Evolutionary conservation across 345 rosid species (phyloP).

Genomic region (Linum usitatissimum): DNA sequence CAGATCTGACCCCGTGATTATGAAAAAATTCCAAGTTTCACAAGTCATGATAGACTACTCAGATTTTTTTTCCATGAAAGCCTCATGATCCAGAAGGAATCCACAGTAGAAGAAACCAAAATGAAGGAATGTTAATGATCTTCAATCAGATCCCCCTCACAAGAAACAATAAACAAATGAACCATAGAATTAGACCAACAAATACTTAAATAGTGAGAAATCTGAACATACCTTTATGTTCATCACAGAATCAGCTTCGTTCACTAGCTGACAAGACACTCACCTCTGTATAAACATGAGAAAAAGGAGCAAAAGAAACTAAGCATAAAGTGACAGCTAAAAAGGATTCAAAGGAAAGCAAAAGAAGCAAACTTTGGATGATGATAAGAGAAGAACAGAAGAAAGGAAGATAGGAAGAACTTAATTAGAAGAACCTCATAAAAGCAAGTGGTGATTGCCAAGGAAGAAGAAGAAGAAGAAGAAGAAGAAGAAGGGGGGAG

Average conservation of each 20-base stretch:
- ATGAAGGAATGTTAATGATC: slow-evolving; percentile 21
- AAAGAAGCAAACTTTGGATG: neutral
- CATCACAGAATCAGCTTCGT: slow-evolving; percentile 4
- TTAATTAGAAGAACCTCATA: neutral
- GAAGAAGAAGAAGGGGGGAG: slow-evolving; percentile 6
- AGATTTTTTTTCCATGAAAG: neutral
- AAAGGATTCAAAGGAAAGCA: neutral
- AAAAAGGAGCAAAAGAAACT: neutral
- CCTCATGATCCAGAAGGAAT: neutral
- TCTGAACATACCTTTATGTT: slow-evolving; percentile 9
- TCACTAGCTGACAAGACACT: neutral
- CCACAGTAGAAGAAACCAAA: slow-evolving; percentile 20
- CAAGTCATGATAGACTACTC: neutral
- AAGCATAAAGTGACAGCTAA: neutral
- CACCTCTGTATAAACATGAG: slow-evolving; percentile 12
- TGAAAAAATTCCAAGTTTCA: neutral
- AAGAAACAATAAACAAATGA: slow-evolving; percentile 7
- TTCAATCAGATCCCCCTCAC: slow-evolving; percentile 23
- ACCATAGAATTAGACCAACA: neutral
- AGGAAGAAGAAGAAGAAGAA: neutral
- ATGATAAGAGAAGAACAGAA: neutral
- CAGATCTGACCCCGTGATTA: slow-evolving; percentile 25
- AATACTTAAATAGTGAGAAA: neutral
- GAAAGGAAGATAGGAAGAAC: neutral
- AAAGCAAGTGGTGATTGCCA: neutral